Conservation (phyloP, 148 eudicot species). For the Bassia scoparia region DNA sequence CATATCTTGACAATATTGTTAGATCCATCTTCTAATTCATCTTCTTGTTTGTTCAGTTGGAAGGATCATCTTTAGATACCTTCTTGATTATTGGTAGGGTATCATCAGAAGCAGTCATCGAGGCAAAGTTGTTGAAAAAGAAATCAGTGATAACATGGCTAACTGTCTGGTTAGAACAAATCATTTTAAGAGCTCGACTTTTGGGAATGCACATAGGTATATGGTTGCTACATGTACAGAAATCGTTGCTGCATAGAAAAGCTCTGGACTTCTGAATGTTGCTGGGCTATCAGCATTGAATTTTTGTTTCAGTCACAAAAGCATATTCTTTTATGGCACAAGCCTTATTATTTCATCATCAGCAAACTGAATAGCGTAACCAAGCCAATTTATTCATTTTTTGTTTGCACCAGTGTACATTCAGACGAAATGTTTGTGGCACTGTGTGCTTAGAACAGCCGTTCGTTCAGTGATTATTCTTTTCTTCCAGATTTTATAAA, state of each 20-base stretch:
- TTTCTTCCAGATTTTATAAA: not conserved
- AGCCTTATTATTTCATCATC: not conserved
- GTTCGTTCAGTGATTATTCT: not conserved
- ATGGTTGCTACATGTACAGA: slow-evolving; percentile 57
- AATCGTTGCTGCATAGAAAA: slow-evolving; percentile 25
- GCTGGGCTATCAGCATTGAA: not conserved
- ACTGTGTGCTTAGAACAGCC: not conserved
- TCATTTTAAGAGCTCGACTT: slow-evolving; percentile 56
- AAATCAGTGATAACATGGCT: slow-evolving; percentile 50
- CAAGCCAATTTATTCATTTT: not conserved
- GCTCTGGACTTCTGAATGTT: slow-evolving; percentile 23
- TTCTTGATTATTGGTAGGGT: slow-evolving; percentile 87
- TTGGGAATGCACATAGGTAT: slow-evolving; percentile 65
- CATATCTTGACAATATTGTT: not conserved
- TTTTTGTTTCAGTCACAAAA: slow-evolving; percentile 8
- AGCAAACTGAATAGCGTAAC: not conserved
- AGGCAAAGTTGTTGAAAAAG: slow-evolving; percentile 45
- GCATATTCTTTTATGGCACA: slow-evolving; percentile 17
- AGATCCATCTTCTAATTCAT: not conserved
- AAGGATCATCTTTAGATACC: slow-evolving; percentile 73
- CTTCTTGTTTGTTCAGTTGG: slow-evolving; percentile 41
- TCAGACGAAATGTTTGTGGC: not conserved
- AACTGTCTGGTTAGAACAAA: slow-evolving; percentile 54
- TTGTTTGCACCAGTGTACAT: not conserved
- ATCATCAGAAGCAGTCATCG: slow-evolving; percentile 84